phyloP scores from a whole-genome alignment of 345 rosid genomes.

The Fremontodendron californicum region DNA sequence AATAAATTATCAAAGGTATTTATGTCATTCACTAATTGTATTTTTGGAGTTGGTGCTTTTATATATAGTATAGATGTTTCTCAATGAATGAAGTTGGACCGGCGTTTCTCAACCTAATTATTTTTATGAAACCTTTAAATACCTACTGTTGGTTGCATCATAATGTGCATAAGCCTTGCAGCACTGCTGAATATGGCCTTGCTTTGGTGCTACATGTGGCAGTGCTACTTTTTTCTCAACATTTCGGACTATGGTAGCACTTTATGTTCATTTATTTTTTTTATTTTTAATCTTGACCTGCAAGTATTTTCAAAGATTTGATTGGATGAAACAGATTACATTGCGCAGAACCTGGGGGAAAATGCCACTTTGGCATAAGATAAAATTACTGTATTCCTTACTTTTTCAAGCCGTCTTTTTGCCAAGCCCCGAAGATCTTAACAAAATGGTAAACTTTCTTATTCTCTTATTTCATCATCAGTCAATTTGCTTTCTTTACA shows the following conservation, averaged over 20 bases:
- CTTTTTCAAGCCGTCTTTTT: conserved; percentile 78
- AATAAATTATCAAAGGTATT: too few relatives aligned
- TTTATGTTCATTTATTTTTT: neutral
- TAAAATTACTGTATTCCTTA: conserved; percentile 58
- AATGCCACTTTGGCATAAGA: conserved; percentile 92
- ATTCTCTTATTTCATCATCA: conserved; percentile 3
- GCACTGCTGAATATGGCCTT: neutral
- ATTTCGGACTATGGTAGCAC: neutral
- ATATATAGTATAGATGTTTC: too few relatives aligned
- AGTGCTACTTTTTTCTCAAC: neutral
- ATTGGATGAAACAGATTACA: conserved; percentile 56
- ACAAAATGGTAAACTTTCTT: conserved; percentile 60
- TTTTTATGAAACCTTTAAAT: neutral
- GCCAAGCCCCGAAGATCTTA: conserved; percentile 69
- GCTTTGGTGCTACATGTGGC: neutral
- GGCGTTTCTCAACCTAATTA: neutral
- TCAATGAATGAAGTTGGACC: neutral
- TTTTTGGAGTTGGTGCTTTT: too few relatives aligned
- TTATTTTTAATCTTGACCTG: neutral
- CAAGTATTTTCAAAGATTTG: neutral
- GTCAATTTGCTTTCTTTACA: neutral
- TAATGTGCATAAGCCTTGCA: neutral
- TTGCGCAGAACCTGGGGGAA: conserved; percentile 72
- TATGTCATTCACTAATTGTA: too few relatives aligned
- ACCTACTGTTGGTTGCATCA: neutral